Conservation (phyloP, 1,284 basidiomycete genomes). For the Apiotrichum siamense region DNA sequence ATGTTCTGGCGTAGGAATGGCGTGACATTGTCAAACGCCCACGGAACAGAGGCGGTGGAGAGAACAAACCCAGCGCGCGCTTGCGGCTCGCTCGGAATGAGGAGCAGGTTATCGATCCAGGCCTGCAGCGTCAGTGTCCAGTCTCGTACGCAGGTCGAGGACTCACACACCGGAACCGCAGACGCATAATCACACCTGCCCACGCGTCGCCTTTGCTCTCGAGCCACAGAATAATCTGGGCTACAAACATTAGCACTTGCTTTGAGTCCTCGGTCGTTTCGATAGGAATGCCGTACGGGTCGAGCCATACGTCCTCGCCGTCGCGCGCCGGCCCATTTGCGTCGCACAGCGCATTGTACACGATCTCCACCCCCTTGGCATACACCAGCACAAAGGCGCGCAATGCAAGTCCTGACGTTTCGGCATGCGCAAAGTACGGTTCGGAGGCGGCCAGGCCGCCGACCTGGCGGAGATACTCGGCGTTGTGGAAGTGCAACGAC, state of each 20-base stretch:
- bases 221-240: conserved; percentile 56
- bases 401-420: conserved; percentile 64
- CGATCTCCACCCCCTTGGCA: conserved; percentile 75
- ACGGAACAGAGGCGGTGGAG: neutral
- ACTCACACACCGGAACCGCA: conserved; percentile 6
- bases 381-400: conserved; percentile 64
- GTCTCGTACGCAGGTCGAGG: neutral
- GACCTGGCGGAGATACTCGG: conserved; percentile 24
- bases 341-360: conserved; percentile 67
- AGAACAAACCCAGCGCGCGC: neutral
- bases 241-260: conserved; percentile 57
- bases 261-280: conserved; percentile 62
- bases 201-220: conserved; percentile 1
- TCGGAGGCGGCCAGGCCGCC: conserved; percentile 2
- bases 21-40: conserved; percentile 54
- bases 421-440: neutral
- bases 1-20: conserved; percentile 65
- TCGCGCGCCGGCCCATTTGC: conserved; percentile 64
- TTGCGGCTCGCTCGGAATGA: neutral
- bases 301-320: conserved; percentile 81
- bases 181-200: conserved; percentile 5
- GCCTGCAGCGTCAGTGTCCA: neutral
- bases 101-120: neutral
- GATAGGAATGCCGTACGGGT: conserved; percentile 76
- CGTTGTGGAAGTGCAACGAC: conserved; percentile 65